Base-by-base conservation (phyloP, 2,329 filamentous ascomycete species). In the Fusarium tjaetaba region DNA sequence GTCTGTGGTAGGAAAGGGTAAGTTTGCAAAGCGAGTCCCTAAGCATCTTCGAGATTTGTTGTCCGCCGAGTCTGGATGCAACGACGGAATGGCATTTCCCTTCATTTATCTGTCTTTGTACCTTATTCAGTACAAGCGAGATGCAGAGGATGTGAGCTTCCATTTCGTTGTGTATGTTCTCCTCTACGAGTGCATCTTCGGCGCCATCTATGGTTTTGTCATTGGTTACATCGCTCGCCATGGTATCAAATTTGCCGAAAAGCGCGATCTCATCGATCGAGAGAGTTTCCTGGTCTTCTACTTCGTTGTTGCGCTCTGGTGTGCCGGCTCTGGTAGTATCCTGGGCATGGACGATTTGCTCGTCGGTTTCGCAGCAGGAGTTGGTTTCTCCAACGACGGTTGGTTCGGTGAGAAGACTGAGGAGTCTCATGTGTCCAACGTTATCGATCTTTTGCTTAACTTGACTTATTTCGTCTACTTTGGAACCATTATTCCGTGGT, bases 381-480 rank as follows among this genome's bases (percentile, higher is more conserved):
- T 99, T n/a, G 96, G 96, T 61, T 99, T 99, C 86, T 98, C 95
- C 77, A 99, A 99, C 82, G 96, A 99, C 80, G 96, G 96, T 74
- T 99, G 96, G 96, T 99, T 99, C 79, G 93, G 94, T 22, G 94
- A 98, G 80, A 98, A 98, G 87, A 99, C 96, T 0, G 96, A 99
- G 81, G 96, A 99, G 82, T 96, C 96, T 0, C 96, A 98, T 81
- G 96, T 99, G 15, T 98, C 96, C 82, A 98, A 99, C 90, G 96
- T 99, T 81, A 99, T 99, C 79, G 96, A 99, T 86, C 84, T 99
- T 81, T 86, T 99, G 70, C 91, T 99, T 85, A 99, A 99, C 83
- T 89, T 99, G 90, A 90, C 96, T 6, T 99, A 98, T 83, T 99
- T 99, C 82, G 96, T 99, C 76, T 99, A 96, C 81, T 93, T 99